Conservation (phyloP, 2,329 filamentous ascomycete species). For the Sporothrix pallida region DNA sequence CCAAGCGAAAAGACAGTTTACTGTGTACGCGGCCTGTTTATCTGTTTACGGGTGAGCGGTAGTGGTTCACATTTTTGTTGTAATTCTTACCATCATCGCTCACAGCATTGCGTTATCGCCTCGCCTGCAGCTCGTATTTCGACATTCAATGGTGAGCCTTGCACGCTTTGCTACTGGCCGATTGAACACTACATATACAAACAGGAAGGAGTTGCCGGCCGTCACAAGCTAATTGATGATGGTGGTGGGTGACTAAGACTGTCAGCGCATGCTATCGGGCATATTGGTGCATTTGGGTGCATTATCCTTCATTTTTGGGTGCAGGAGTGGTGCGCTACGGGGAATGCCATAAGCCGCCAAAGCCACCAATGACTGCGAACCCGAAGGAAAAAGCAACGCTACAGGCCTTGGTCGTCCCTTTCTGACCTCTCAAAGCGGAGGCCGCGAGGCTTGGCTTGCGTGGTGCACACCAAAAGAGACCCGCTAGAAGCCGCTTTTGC, state of each 20-base stretch:
- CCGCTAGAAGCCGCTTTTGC: conserved; percentile 25
- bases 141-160: conserved; percentile 7
- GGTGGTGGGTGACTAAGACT: conserved; percentile 9
- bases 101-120: neutral
- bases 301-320: neutral
- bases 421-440: neutral
- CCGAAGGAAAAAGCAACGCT: neutral
- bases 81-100: neutral
- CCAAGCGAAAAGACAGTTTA: too few relatives aligned
- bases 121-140: conserved; percentile 26
- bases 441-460: conserved; percentile 8
- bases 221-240: neutral
- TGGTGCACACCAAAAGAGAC: neutral
- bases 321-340: neutral
- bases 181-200: too few relatives aligned
- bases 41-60: too few relatives aligned
- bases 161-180: too few relatives aligned
- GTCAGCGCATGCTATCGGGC: neutral
- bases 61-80: neutral
- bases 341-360: neutral
- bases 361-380: neutral
- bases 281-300: neutral
- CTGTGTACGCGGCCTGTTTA: neutral
- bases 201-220: neutral
- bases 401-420: conserved; percentile 14